phyloP scores from a whole-genome alignment of 83 land plant genomes.

The Diphasiastrum complanatum region DNA sequence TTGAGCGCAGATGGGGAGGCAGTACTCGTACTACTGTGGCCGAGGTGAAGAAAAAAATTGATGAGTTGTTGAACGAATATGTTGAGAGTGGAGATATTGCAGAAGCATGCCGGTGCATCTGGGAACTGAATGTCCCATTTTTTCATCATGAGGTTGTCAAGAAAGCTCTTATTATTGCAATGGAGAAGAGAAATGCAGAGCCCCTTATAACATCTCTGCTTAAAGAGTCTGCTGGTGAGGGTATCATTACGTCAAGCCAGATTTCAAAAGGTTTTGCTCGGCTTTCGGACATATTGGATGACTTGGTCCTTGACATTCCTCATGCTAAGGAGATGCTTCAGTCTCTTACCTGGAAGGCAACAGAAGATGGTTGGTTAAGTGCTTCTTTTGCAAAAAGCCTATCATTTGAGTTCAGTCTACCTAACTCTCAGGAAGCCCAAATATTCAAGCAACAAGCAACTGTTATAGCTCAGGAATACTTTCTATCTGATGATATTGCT shows the following conservation, averaged over 20 bases:
- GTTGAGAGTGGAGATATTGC: slow-evolving; percentile 78
- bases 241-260: slow-evolving; percentile 86
- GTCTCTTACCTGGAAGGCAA: slow-evolving; percentile 44
- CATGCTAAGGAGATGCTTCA: slow-evolving; percentile 56
- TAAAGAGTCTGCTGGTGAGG: slow-evolving; percentile 81
- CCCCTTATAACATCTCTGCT: slow-evolving; percentile 53
- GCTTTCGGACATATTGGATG: slow-evolving; percentile 74
- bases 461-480: slow-evolving; percentile 80
- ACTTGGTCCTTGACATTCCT: slow-evolving; percentile 85
- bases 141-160: slow-evolving; percentile 98
- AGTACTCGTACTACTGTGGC: slow-evolving; percentile 82
- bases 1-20: slow-evolving; percentile 92
- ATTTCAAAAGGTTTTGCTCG: slow-evolving; percentile 80
- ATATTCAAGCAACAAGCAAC: slow-evolving; percentile 61
- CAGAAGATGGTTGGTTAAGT: slow-evolving; percentile 77
- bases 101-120: slow-evolving; percentile 89
- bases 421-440: too few species aligned
- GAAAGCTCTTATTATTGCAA: slow-evolving; percentile 69
- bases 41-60: slow-evolving; percentile 82
- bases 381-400: slow-evolving; percentile 32
- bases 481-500: slow-evolving; percentile 84
- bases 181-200: slow-evolving; percentile 70
- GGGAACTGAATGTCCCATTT: slow-evolving; percentile 87
- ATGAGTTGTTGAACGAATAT: slow-evolving; percentile 66
- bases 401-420: slow-evolving; percentile 31